Base-by-base conservation (phyloP, 2,329 filamentous ascomycete genomes). In the Huntiella abstrusa region DNA sequence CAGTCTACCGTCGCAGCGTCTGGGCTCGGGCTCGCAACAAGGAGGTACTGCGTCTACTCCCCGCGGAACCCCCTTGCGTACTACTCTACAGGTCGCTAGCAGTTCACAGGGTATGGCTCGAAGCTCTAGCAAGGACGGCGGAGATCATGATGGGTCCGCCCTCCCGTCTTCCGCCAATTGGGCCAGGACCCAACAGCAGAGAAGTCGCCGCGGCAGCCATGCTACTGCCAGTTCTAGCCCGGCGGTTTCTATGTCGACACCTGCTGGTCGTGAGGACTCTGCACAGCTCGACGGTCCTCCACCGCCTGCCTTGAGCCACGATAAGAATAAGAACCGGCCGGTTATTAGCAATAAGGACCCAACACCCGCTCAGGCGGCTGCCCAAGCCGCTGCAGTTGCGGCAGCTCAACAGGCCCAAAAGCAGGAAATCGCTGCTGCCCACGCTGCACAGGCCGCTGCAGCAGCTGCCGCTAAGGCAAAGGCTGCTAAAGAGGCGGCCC, bases 131-230 rank as follows among this genome's bases (percentile, higher is more conserved):
- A 86, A 83, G 57, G 83, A 92, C 50, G 78, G 73, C 7, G 32
- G 68, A n/a, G 38, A 45, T 55, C 72, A 70, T 15, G 88, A 95
- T 56, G 79, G 80, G 3, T 86, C 91, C 35, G 91, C 86, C n/a
- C 67, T 98, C 37, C 92, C 91, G 2, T 85, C 87, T 1, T 86
- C 87, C 3, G 91, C 88, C 4, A 95, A 80, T 57, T 98, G 91
- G 91, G 91, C 88, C 65, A 67, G 77, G 58, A 73, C 79, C 56
- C 67, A 77, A 48, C 48, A 48, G 16, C 75, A 67, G 60, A 71
- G 69, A 49, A 84, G 73, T 61, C 77, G 77, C 55, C 75, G 73
- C 54, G 83, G 75, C 50, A 94, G 86, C 55, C 75, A 86, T 53
- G 80, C 83, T 32, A 87, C 83, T 1, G 81, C 83, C 15, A 77